Evolutionary conservation across 176 grass and related monocot species (phyloP), one percentile per base, ranked within the genome.

Genomic region (Oryza brachyantha): DNA sequence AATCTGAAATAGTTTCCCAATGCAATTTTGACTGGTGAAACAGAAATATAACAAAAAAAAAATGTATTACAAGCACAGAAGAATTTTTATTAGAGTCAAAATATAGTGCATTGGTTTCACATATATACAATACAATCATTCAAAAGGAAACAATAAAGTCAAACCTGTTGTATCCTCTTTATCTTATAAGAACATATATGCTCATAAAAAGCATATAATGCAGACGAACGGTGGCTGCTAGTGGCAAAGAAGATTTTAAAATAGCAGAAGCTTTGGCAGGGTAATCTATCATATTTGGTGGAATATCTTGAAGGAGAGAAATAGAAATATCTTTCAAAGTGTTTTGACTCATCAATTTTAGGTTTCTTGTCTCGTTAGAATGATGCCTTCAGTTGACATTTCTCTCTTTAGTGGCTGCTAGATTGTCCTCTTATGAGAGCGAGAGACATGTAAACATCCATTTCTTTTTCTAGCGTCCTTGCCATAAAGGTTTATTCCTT

Each of bases 1-100:
- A 72, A 74, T 36, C 8, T 34, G 38, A 89, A 81, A 61, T 64
- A 91, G 43, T 16, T 58, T 64, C 81, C 75, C 25, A 43, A 29
- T 73, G 58, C 9, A 37, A 29, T 21, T 34, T 31, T 79, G 3
- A 19, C 13, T 10, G 42, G 31, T 67, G 55, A 65, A 36, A 58
- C 42, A 58, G 12, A 38, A 36, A 17, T 26, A 2, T 63, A 72
- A 72, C 27, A 3, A 52, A 62, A 25, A n/a, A n/a, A n/a, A n/a
- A n/a, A n/a, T n/a, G n/a, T n/a, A n/a, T n/a, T n/a, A n/a, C n/a
- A n/a, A n/a, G n/a, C n/a, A n/a, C n/a, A n/a, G n/a, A n/a, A n/a
- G n/a, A n/a, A n/a, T n/a, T n/a, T n/a, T n/a, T n/a, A n/a, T n/a
- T n/a, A n/a, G n/a, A n/a, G n/a, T n/a, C n/a, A n/a, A n/a, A n/a